A percentile compares a stretch with the other conserved stretches of the same genome.
phyloP scores from a whole-genome alignment of 257 asterid genomes.

The Solanum corneliomulleri region DNA sequence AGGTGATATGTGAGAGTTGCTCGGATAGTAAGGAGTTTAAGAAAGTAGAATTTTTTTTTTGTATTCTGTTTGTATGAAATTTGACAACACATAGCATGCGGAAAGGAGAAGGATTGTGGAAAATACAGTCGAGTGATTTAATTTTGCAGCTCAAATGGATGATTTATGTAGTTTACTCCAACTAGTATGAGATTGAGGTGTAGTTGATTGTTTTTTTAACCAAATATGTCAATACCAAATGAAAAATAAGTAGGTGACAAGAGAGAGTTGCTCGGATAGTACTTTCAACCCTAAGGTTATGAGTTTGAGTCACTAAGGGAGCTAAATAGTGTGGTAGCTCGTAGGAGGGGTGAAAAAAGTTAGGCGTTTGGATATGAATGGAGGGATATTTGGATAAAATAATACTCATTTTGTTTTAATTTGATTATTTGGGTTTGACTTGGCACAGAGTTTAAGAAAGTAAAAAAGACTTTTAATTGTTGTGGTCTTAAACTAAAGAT shows the following conservation, averaged over 20 bases:
- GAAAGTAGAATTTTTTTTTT: neutral
- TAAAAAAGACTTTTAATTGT: neutral
- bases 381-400: neutral
- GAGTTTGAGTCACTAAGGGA: neutral
- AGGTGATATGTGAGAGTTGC: too few relatives aligned
- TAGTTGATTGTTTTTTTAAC: neutral
- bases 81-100: too few relatives aligned
- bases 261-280: neutral
- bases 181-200: neutral
- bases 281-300: too few relatives aligned
- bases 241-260: neutral
- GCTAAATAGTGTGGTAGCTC: too few relatives aligned
- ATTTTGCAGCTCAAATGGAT: neutral
- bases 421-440: neutral
- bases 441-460: neutral
- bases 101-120: neutral
- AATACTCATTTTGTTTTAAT: neutral
- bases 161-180: neutral
- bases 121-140: neutral
- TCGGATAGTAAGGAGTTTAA: too few relatives aligned
- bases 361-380: neutral
- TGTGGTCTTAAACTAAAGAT: neutral
- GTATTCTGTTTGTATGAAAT: neutral
- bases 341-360: neutral
- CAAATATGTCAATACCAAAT: neutral